Base-by-base conservation (phyloP, 352 stramenopile genomes). In the Pythium monospermum region DNA sequence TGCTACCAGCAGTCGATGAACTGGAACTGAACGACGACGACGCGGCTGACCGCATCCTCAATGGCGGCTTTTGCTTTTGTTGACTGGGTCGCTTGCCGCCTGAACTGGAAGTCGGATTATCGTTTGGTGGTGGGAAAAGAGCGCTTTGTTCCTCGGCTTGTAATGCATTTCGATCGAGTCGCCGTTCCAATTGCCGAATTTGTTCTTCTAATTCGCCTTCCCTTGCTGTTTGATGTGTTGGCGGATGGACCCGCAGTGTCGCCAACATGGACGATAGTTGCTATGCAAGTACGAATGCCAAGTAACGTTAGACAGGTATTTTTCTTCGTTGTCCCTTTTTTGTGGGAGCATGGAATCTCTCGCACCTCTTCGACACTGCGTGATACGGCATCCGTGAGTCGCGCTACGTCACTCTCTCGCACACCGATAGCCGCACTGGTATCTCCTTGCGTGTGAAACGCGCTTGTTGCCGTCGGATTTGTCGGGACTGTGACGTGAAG, bases 181-280 rank as follows among this genome's bases (percentile, higher is more conserved):
- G 54, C 16, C 64, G 44, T 63, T 74, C 59, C 6, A 74, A 47
- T n/a, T 64, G 52, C 47, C 46, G 48, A 19, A 70, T 64, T 18
- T 56, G 51, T 0, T 52, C 27, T 39, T 65, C 45, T 18, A 73
- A 61, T 18, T 57, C 62, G 7, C 33, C 40, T 26, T 79, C 55
- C 5, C 37, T 12, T 8, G 36, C 33, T 31, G 19, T n/a, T 26
- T 41, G 48, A 1, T 42, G 7, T 0, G 28, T 30, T 23, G n/a
- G n/a, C n/a, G 32, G 21, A 12, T 62, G 47, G 15, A 15, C 23
- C 27, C 41, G 46, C 32, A 57, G 55, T 15, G 49, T 51, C 38
- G 8, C 54, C 18, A 49, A 19, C 23, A 51, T 53, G 16, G 27
- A 19, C 2, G 36, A 49, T 1, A 60, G 36, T 60, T 60, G 53